Conservation (phyloP, 352 stramenopile species). For the Phytophthora citrophthora region DNA sequence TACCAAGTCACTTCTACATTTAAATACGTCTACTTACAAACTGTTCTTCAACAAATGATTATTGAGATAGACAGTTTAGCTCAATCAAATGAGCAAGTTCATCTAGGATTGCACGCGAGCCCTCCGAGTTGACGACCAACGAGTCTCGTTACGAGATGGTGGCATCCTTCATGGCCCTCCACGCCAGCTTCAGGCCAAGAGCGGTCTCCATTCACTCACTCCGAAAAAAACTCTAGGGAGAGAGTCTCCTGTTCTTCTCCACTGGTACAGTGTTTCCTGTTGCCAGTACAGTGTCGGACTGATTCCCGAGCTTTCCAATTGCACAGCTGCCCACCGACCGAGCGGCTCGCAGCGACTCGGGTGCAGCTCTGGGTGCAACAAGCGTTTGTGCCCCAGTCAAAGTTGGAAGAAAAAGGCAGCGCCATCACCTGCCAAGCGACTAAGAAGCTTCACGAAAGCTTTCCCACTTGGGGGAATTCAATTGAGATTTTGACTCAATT, state of each 20-base stretch:
- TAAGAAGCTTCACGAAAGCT: slow-evolving; percentile 18
- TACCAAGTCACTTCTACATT: not conserved
- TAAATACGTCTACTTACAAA: too few relatives aligned
- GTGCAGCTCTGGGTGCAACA: slow-evolving; percentile 27
- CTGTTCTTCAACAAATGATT: not conserved
- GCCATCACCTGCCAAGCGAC: slow-evolving; percentile 21
- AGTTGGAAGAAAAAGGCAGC: slow-evolving; percentile 41
- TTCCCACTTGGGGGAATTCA: slow-evolving; percentile 4
- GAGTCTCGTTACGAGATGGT: slow-evolving; percentile 1
- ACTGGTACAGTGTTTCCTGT: not conserved
- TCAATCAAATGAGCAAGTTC: not conserved
- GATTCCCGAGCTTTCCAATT: slow-evolving; percentile 21
- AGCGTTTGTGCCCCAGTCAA: slow-evolving; percentile 23
- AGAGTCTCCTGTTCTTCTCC: not conserved
- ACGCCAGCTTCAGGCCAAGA: slow-evolving; percentile 22
- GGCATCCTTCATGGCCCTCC: slow-evolving; percentile 2
- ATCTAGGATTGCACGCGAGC: slow-evolving; percentile 10
- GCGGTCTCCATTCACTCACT: slow-evolving; percentile 5
- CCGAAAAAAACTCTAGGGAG: not conserved
- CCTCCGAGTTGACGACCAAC: slow-evolving; percentile 24
- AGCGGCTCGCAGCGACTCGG: slow-evolving; percentile 14
- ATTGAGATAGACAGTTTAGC: slow-evolving; percentile 5
- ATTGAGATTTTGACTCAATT: slow-evolving; percentile 24
- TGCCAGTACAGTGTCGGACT: slow-evolving; percentile 7
- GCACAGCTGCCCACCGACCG: slow-evolving; percentile 15